These are phyloP conservation scores for Pichia sp. DNA, from an alignment of 1,139 yeast species.

Conservation along the genomic window DNA sequence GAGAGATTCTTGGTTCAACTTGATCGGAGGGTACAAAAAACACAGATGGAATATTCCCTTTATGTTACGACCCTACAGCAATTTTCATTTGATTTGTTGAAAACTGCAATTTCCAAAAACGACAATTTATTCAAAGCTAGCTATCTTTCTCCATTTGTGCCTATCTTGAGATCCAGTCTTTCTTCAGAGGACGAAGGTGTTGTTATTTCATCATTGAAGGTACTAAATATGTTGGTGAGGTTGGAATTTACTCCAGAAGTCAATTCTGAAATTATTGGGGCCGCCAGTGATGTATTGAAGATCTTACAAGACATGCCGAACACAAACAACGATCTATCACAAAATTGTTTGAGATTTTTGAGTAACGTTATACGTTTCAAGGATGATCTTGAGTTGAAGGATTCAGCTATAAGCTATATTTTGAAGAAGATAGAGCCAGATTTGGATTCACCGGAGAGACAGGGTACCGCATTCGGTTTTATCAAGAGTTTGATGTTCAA, in stretches of 20 bases:
- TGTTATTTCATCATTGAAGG: slow-evolving; percentile 60
- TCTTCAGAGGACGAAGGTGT: slow-evolving; percentile 70
- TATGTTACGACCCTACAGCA: slow-evolving; percentile 61
- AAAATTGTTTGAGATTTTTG: slow-evolving; percentile 69
- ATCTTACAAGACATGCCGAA: slow-evolving; percentile 73
- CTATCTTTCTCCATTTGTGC: slow-evolving; percentile 70
- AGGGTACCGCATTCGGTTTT: slow-evolving; percentile 83
- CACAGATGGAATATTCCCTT: slow-evolving; percentile 47
- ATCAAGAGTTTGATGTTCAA: slow-evolving; percentile 69
- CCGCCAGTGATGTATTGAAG: slow-evolving; percentile 60
- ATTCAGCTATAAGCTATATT: slow-evolving; percentile 69
- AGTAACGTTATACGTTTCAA: slow-evolving; percentile 70
- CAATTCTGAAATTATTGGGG: slow-evolving; percentile 49
- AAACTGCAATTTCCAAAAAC: slow-evolving; percentile 66
- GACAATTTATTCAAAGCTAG: slow-evolving; percentile 51
- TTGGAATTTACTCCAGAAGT: slow-evolving; percentile 59
- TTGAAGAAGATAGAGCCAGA: slow-evolving; percentile 80
- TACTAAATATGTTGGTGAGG: slow-evolving; percentile 57
- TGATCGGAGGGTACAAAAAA: slow-evolving; percentile 53
- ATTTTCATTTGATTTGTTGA: slow-evolving; percentile 72
- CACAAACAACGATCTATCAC: slow-evolving; percentile 79
- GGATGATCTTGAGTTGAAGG: slow-evolving; percentile 61
- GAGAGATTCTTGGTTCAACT: slow-evolving; percentile 65
- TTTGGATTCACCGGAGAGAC: slow-evolving; percentile 83
- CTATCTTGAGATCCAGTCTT: slow-evolving; percentile 59